Base-by-base conservation (phyloP, 371 early-diverging fungal genomes). In the Furculomyces boomerangus region DNA sequence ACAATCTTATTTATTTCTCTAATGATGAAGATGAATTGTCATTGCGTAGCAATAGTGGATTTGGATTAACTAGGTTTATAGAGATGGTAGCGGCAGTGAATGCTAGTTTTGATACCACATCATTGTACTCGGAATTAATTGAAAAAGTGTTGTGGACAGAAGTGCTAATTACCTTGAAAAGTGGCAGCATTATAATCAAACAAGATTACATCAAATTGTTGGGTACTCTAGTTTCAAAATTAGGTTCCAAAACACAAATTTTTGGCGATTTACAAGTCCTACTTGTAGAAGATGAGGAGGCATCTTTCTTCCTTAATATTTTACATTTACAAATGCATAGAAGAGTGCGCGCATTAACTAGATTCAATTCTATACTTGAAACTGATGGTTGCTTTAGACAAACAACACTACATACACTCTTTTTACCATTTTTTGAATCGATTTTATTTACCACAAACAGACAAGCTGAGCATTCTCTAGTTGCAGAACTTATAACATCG, bases 251-350 rank as follows among this genome's bases (percentile, higher is more conserved):
- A 35, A 60, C 59, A 45, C 56, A 53, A 31, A 59, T 65, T 57
- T 55, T 70, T 50, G 54, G 54, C 28, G 70, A 68, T 16, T 57
- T 60, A 24, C 40, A 30, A 20, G 51, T 39, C n/a, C 62, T 68
- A 53, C 62, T 60, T 49, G 54, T 62, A 56, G 72, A 67, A 43
- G 76, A 89, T 57, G 88, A 88, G 30, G 93, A 91, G 61, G 76
- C 80, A 41, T 86, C 75, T 62, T 89, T 93, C 62, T 93, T 93
- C 65, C 72, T 71, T 60, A 95, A 95, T 59, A 75, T 94, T 50
- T 78, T 84, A 58, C 98, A 97, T 61, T 75, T 94, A 60, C 98
- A 97, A 71, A 59, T 81, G 7, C 93, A 95, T 64, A 83, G 94
- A 55, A 86, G 96, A 53, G 58, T 79, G 16, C 79, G 89, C 50